phyloP scores from a whole-genome alignment of 306 rosid species.

The Senna siamea region DNA sequence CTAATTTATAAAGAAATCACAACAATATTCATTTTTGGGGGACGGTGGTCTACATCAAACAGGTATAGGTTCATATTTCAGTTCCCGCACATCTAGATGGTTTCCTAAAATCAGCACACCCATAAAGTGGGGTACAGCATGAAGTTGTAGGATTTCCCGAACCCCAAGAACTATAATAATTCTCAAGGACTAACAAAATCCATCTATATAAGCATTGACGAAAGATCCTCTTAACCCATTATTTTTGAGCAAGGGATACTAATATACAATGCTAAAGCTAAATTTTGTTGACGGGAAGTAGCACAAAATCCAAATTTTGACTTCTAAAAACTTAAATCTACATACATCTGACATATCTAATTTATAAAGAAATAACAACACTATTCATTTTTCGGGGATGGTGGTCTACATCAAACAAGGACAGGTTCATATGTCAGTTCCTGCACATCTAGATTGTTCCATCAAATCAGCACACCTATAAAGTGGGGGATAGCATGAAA shows the following conservation, averaged over 20 bases:
- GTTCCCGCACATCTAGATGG: not conserved
- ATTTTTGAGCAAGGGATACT: no score
- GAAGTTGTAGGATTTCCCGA: slow-evolving; percentile 45
- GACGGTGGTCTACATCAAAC: not conserved
- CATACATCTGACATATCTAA: not conserved
- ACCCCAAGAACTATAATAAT: slow-evolving; percentile 51
- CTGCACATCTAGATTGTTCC: not conserved
- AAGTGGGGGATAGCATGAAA: not conserved
- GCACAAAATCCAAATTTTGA: not conserved
- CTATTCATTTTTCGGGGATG: not conserved
- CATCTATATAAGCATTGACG: not conserved
- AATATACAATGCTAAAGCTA: no score
- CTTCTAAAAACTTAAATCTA: not conserved
- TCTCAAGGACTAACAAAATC: slow-evolving; percentile 43
- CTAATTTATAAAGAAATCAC: not conserved
- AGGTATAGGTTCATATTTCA: not conserved
- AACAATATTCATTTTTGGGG: not conserved
- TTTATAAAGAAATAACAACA: not conserved
- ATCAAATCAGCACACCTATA: not conserved
- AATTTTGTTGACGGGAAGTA: no score
- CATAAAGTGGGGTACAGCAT: not conserved
- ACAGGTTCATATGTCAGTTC: not conserved
- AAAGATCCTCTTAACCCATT: no score
- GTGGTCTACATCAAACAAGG: not conserved
- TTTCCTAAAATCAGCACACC: not conserved